These are phyloP conservation scores for Chaetomium olivaceum DNA, from an alignment of 2,329 filamentous ascomycete species.

Conservation along the genomic window DNA sequence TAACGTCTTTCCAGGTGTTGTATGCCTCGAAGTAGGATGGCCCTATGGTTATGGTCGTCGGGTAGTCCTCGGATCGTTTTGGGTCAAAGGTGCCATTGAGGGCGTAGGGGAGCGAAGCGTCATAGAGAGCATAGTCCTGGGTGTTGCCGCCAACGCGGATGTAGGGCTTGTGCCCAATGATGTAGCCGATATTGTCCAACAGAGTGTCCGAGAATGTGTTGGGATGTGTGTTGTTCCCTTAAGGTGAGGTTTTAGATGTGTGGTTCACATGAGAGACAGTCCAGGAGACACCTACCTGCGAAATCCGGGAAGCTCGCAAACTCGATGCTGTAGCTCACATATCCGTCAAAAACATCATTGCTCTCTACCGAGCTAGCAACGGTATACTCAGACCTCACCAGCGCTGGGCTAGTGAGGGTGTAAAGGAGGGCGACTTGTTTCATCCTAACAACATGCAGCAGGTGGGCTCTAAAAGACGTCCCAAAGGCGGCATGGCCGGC, in stretches of 20 bases:
- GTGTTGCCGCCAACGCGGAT: constrained; percentile 68
- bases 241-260: constrained; percentile 51
- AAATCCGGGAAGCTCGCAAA: constrained; percentile 44
- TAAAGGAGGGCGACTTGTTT: constrained; percentile 16
- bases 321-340: constrained; percentile 45
- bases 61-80: constrained; percentile 57
- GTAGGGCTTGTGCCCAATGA: constrained; percentile 58
- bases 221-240: constrained; percentile 54
- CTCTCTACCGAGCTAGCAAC: constrained; percentile 24
- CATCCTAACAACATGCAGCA: constrained; percentile 14
- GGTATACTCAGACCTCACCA: constrained; percentile 24
- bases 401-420: constrained; percentile 11
- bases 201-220: constrained; percentile 63
- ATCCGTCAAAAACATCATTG: constrained; percentile 42
- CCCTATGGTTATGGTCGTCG: constrained; percentile 60
- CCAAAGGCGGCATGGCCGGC: neutral
- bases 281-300: constrained; percentile 27
- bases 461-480: neutral
- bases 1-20: constrained; percentile 54
- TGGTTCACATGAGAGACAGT: constrained; percentile 46
- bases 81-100: constrained; percentile 55
- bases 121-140: constrained; percentile 64
- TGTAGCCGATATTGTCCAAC: constrained; percentile 55
- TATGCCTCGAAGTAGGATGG: constrained; percentile 66
- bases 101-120: constrained; percentile 51